Base-by-base conservation (phyloP, 805 yeast species). In the Hanseniaspora mollemarum region DNA sequence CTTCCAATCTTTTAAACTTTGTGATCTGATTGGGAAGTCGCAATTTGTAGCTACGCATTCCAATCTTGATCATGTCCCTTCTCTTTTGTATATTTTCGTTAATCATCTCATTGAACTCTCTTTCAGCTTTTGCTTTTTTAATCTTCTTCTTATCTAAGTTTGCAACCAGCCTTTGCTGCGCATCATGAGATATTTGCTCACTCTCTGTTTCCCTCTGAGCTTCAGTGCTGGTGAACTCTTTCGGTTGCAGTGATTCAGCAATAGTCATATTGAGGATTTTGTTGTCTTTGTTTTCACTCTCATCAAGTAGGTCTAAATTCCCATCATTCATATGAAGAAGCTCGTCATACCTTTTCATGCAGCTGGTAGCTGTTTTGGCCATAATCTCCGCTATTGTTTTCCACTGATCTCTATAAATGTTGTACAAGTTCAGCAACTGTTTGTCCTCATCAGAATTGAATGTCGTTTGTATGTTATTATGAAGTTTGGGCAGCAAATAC, bases 71-170 rank as follows among this genome's bases (percentile, higher is more conserved):
- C 62, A 86, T 67, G 56, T 84, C 94, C 56, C 95, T 69, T 56
- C 95, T 71, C 56, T 81, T 83, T 57, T 87, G 94, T 12, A 90
- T 60, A 52, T 80, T 87, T 71, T 29, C 94, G 67, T 57, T 78
- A 74, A 53, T 86, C 83, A 60, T 87, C 94, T 45, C 80, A 84
- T 41, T 87, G 67, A 75, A 84, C 73, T 46, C 92, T 69, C 62
- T 90, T 1, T 16, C 25, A 7, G 40, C 97, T 52, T 96, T 71
- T 1, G 81, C 85, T 61, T 88, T 87, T 53, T 97, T 67, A 53
- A 88, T 85, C 0, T 96, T 96, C 64, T 90, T 90, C 57, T 88
- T 87, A 54, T 97, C 98, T 62, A 83, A 87, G 0, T 96, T 87
- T 59, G 87, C 88, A 12, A 94, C 85, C 55, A 90, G 68, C 57